Base-by-base conservation (phyloP, 1,139 yeast species). In the Debaryomyces psychrophilus region DNA sequence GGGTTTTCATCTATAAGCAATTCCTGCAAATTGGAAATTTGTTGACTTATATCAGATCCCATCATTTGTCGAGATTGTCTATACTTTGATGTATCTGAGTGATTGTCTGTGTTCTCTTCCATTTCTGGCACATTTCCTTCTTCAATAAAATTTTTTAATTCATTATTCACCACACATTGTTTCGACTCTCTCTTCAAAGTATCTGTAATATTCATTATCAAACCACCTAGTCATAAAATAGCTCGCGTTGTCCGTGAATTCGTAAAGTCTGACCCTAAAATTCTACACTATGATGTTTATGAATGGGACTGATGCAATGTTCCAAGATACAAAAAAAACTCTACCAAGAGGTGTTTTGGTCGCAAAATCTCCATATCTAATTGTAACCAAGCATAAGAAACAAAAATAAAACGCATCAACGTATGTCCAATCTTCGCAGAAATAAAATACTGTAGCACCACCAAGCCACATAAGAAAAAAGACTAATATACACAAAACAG, bases 221-320 rank as follows among this genome's bases (percentile, higher is more conserved):
- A 36, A 36, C 29, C 39, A 27, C 25, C 51, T 53, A 1, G 58
- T 53, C 43, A 46, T 38, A 18, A 47, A 53, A 45, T 29, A 53
- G 47, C 59, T 56, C 41, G 54, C 44, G 26, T 43, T 43, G 35
- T 58, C 59, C 8, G 65, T 67, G 31, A 58, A 38, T 28, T 65
- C 67, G 58, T 76, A 83, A 29, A 87, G 52, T 5, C 52, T 5
- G 56, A 87, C 95, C 49, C 92, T 88, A 39, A 86, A 68, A 46
- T 82, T 82, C 1, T 93, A 85, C 31, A 90, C 82, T 42, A 90
- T 71, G 14, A 86, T 84, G 0, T 96, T 87, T 95, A 90, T 89
- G 49, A 89, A 70, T 0, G 97, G 97, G 12, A 90, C 86, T 0
- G 96, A 96, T 5, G 82, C 71, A 18, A 89, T 63, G 0, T 92